phyloP scores from a whole-genome alignment of 345 rosid species.

The Populus pruinosa region DNA sequence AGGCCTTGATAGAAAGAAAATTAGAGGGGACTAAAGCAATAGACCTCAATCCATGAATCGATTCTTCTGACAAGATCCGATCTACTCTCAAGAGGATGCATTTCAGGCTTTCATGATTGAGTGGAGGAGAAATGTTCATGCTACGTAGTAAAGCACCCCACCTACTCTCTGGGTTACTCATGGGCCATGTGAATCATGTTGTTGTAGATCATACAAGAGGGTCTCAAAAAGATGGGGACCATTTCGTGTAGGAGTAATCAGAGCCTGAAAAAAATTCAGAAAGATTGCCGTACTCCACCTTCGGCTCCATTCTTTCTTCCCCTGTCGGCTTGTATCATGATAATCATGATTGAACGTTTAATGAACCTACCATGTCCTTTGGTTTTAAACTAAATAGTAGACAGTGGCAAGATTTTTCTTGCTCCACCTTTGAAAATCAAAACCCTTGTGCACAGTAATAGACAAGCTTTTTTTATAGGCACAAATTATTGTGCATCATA shows the following conservation, averaged over 20 bases:
- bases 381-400: background rate
- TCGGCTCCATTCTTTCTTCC: too few species aligned
- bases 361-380: background rate
- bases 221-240: background rate
- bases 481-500: conserved; percentile 18
- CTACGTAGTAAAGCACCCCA: too few species aligned
- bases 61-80: background rate
- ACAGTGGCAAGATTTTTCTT: too few species aligned
- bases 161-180: background rate
- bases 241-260: background rate
- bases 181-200: background rate
- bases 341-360: background rate
- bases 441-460: background rate
- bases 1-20: too few species aligned
- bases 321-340: background rate
- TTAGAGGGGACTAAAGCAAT: too few species aligned
- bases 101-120: background rate
- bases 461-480: background rate
- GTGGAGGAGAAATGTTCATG: too few species aligned
- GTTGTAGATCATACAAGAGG: background rate
- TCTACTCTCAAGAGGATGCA: background rate
- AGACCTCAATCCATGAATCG: background rate
- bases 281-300: background rate
- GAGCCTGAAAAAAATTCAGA: background rate
- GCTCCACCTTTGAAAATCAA: too few species aligned